phyloP scores from a whole-genome alignment of 2,329 filamentous ascomycete genomes.

The Geosmithia flava region DNA sequence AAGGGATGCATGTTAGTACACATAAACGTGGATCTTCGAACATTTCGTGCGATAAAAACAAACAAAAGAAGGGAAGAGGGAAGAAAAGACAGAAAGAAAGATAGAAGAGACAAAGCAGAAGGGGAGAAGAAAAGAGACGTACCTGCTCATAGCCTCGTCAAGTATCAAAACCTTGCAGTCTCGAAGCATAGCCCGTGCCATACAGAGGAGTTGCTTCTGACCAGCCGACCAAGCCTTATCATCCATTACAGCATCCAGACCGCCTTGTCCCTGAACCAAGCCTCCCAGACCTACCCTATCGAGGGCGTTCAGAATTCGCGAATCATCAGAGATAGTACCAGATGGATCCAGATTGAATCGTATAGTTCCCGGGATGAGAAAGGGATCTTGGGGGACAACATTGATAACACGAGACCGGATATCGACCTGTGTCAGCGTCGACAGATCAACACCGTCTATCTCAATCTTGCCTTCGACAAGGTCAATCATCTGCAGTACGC shows the following conservation, averaged over 20 bases:
- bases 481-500: constrained; percentile 24
- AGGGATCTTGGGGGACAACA: constrained; percentile 35
- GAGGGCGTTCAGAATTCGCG: constrained; percentile 15
- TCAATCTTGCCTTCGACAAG: constrained; percentile 15
- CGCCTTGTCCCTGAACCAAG: constrained; percentile 10
- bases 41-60: too few relatives aligned
- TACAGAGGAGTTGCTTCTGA: constrained; percentile 42
- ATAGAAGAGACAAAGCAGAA: too few relatives aligned
- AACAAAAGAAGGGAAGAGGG: too few relatives aligned
- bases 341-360: constrained; percentile 24
- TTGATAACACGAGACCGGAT: constrained; percentile 32
- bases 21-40: too few relatives aligned
- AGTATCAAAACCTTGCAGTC: constrained; percentile 15
- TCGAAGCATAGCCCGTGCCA: constrained; percentile 30
- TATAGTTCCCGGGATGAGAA: constrained; percentile 29
- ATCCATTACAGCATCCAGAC: constrained; percentile 20
- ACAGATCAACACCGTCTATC: constrained; percentile 27
- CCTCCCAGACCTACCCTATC: constrained; percentile 13
- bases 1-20: too few relatives aligned
- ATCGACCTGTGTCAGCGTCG: constrained; percentile 19
- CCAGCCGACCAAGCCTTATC: constrained; percentile 36
- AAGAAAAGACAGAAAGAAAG: too few relatives aligned
- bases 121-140: too few relatives aligned
- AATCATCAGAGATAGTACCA: constrained; percentile 9
- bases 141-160: constrained; percentile 11